Base-by-base conservation (phyloP, 1,139 yeast species). In the Geotrichum siamense region DNA sequence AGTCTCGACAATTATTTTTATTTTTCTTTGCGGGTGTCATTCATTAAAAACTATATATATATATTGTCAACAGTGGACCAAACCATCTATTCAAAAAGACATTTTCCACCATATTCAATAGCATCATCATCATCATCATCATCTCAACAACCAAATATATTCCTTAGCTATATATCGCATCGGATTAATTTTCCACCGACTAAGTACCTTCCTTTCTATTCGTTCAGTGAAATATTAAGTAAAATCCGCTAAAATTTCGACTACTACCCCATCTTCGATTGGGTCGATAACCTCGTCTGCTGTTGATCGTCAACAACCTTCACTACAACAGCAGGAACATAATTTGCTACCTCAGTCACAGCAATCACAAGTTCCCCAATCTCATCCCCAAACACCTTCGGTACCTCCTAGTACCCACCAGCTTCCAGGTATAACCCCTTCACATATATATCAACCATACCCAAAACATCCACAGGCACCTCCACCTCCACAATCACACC, bases 261-360 rank as follows among this genome's bases (percentile, higher is more conserved):
- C 40, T 19, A n/a, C 41, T 23, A 27, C 40, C 23, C 33, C 40
- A 8, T 28, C 40, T 21, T 37, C 40, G 3, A 20, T 33, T n/a
- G 32, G 32, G n/a, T 28, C 32, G 8, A 28, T 28, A 28, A 10
- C 37, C 19, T 33, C 37, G 9, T 13, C 35, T n/a, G 15, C 37
- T 27, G 40, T 16, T 19, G 34, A 37, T 12, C 16, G n/a, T 19
- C 37, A 10, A 10, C 39, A 34, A 5, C 38, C 19, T 19, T 34
- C 20, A 17, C 23, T 17, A 13, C 34, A 28, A 19, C 26, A 23
- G 26, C 26, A 23, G 26, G n/a, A 10, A 10, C 39, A 34, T 3
- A 32, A 22, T 19, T 34, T 15, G 13, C 23, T 17, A 13, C 34
- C 19, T n/a, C 26, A 23, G 26, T 10, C 6, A 10, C 26, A 23